Conservation (phyloP, 2,329 filamentous ascomycete species). For the Clarireedia monteithiana region DNA sequence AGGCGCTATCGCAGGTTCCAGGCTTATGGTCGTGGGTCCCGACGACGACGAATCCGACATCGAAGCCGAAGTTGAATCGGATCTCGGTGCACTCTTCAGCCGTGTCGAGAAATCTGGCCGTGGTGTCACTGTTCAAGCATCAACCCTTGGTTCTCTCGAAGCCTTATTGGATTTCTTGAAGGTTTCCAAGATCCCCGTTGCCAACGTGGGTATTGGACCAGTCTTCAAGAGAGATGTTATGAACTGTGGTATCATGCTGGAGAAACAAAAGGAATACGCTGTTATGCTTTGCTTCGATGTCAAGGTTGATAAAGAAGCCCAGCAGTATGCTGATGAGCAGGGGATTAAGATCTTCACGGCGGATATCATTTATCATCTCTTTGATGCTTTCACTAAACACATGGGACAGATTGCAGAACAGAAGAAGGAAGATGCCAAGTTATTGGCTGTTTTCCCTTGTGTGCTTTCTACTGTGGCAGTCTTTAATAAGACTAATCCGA, state of each 20-base stretch:
- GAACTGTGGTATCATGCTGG: slow-evolving; percentile 90
- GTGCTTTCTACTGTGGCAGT: slow-evolving; percentile 83
- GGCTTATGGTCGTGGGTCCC: slow-evolving; percentile 86
- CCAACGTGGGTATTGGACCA: slow-evolving; percentile 93
- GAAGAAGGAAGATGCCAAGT: slow-evolving; percentile 94
- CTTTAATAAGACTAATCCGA: slow-evolving; percentile 97
- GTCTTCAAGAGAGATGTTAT: slow-evolving; percentile 98
- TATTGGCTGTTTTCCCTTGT: slow-evolving; percentile 94
- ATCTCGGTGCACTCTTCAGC: slow-evolving; percentile 84
- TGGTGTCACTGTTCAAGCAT: slow-evolving; percentile 95
- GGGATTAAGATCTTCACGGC: slow-evolving; percentile 97
- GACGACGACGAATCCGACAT: slow-evolving; percentile 97
- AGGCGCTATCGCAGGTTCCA: slow-evolving; percentile 90
- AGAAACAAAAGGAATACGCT: slow-evolving; percentile 91
- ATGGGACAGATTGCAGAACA: slow-evolving; percentile 81
- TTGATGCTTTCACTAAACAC: slow-evolving; percentile 93
- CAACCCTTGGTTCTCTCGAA: slow-evolving; percentile 93
- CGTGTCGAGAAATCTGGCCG: slow-evolving; percentile 86
- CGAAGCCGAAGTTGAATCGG: slow-evolving; percentile 91
- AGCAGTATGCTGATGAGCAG: slow-evolving; percentile 82
- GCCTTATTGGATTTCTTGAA: slow-evolving; percentile 94
- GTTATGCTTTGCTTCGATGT: slow-evolving; percentile 99
- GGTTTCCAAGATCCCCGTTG: slow-evolving; percentile 92
- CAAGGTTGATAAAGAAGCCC: slow-evolving; percentile 96
- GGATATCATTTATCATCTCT: slow-evolving; percentile 98